Conservation (phyloP, 1,284 basidiomycete genomes). For the Termitomyces sp. region DNA sequence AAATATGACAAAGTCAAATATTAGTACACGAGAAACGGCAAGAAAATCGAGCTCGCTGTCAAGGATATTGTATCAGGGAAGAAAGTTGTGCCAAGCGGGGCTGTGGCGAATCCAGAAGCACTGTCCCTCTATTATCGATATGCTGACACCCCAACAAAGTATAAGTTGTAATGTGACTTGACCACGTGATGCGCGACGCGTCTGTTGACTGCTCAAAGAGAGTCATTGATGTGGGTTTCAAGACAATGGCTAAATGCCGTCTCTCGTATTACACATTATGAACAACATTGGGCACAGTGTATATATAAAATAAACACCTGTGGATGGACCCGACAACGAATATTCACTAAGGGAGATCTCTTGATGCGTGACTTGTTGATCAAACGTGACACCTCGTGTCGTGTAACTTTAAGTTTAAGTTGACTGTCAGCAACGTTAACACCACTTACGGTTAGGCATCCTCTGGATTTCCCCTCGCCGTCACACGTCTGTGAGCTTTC, state of each 20-base stretch:
- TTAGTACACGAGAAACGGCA: conserved; percentile 66
- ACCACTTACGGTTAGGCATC: not conserved
- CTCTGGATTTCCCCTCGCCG: conserved; percentile 1
- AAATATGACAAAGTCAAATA: not conserved
- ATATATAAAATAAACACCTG: not conserved
- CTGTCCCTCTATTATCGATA: conserved; percentile 57
- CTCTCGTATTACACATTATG: no score
- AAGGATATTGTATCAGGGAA: conserved; percentile 64
- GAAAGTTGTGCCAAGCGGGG: conserved; percentile 55
- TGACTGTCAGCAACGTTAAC: conserved; percentile 2
- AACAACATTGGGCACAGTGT: no score
- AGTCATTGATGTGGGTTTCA: not conserved
- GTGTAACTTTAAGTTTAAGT: no score
- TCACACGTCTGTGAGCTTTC: not conserved
- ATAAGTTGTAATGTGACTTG: conserved; percentile 6
- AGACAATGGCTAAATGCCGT: no score
- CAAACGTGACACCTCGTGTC: conserved; percentile 14
- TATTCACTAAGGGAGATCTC: not conserved
- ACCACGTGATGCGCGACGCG: conserved; percentile 5
- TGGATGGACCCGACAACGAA: not conserved
- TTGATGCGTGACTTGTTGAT: conserved; percentile 15
- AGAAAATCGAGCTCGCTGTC: conserved; percentile 69
- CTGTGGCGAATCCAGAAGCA: conserved; percentile 61
- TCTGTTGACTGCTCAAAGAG: not conserved
- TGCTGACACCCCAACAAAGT: not conserved